Evolutionary conservation across 768 basidiomycete genomes (phyloP), one percentile per base, ranked within the genome.

Genomic region (Postia placenta): DNA sequence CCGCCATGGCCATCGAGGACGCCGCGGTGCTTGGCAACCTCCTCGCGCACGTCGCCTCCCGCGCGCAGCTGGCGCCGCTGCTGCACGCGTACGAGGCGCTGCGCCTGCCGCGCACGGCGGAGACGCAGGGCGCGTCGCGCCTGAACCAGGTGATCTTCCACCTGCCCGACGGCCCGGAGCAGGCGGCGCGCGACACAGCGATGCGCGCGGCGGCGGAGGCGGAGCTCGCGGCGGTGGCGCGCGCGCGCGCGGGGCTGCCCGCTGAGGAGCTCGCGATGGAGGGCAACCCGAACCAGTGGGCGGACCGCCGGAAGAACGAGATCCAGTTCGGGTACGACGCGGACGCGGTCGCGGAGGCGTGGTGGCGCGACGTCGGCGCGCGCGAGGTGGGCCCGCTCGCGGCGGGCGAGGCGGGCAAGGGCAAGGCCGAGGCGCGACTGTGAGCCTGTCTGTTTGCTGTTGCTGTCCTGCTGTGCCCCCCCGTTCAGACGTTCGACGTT

Each of bases 61-160:
- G 53, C 19, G 42, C 62, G 0, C 79, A 83, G 56, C 69, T 81
- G 9, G 48, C 54, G 1, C 59, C 68, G 2, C 64, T 83, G 14
- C 64, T 84, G 11, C 64, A 63, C 9, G 80, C 76, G 0, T 84
- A 83, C 55, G 63, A 82, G 49, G 55, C 58, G 2, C 69, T 84
- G 15, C 77, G 81, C 1, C 69, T 74, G 27, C 54, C 64, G 4
- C 78, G 82, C 23, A 70, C 78, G 3, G 67, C 74, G 0, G 66
- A 59, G 12, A 78, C 76, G 1, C 81, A 84, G 54, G 57, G 58
- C 0, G 69, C 73, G 15, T 73, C 78, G 3, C 69, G 75, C 1
- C 54, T 74, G 25, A 81, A 81, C 57, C 75, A 78, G 51, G 52
- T 67, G 33, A 72, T 74, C 38, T 82, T 82, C 61, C 81, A 83